Percentiles rank a stretch among this genome's conserved stretches.
phyloP scores from a whole-genome alignment of 495 filamentous ascomycete genomes.

The Diplogelasinospora grovesii region DNA sequence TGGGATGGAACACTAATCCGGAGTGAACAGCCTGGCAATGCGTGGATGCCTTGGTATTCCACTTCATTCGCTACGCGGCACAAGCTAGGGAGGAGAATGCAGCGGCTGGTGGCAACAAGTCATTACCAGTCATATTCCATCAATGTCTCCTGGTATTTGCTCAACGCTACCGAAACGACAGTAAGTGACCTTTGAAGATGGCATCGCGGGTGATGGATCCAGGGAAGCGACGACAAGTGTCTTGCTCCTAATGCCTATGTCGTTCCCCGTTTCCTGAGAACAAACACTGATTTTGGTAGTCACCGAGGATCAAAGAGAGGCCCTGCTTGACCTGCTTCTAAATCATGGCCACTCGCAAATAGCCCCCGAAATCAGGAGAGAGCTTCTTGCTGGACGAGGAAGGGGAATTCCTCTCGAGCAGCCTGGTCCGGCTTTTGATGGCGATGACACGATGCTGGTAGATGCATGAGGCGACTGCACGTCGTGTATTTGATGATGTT shows the following conservation, averaged over 20 bases:
- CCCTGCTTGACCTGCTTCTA: constrained; percentile 80
- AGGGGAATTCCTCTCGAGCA: constrained; percentile 66
- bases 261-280: too few species aligned
- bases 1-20: too few species aligned
- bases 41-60: constrained; percentile 89
- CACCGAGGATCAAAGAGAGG: constrained; percentile 72
- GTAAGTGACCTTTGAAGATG: constrained; percentile 39
- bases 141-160: constrained; percentile 81
- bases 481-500: too few species aligned
- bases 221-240: too few species aligned
- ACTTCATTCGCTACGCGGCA: constrained; percentile 86
- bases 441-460: constrained; percentile 89
- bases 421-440: constrained; percentile 43
- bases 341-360: constrained; percentile 82
- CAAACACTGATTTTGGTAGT: constrained; percentile 13
- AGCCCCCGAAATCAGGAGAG: constrained; percentile 84
- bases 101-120: constrained; percentile 7
- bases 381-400: constrained; percentile 82
- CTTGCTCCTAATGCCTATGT: too few species aligned
- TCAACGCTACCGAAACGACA: constrained; percentile 78
- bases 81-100: constrained; percentile 17
- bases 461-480: too few species aligned
- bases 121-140: constrained; percentile 74
- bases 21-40: constrained; percentile 62
- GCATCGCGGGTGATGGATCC: too few species aligned